Percentiles rank a stretch among this genome's conserved stretches.
phyloP scores from a whole-genome alignment of 371 early-diverging fungal species.

The Phascolomyces articulosus region DNA sequence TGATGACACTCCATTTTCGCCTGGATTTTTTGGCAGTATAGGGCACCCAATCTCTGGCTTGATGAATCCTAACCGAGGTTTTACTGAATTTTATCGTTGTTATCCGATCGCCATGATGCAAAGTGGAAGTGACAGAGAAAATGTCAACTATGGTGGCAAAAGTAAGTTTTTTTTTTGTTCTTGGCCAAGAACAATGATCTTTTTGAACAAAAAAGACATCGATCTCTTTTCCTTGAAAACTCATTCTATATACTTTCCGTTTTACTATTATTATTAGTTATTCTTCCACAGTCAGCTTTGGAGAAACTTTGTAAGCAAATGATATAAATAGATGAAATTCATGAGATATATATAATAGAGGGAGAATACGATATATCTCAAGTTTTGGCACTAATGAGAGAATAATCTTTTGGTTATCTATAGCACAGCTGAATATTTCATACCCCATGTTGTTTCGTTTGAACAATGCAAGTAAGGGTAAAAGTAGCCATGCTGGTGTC shows the following conservation, averaged over 20 bases:
- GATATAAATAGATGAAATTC: background rate
- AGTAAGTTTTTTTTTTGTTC: conserved; percentile 66
- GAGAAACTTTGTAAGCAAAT: conserved; percentile 73
- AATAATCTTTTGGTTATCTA: background rate
- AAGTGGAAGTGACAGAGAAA: conserved; percentile 70
- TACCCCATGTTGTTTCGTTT: conserved; percentile 95
- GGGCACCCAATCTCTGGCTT: conserved; percentile 31
- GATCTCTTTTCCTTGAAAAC: no score
- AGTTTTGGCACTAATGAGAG: no score
- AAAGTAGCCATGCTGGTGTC: conserved; percentile 94
- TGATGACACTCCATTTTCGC: conserved; percentile 39
- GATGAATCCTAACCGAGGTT: conserved; percentile 50
- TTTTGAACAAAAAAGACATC: no score
- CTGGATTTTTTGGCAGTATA: conserved; percentile 28
- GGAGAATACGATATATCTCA: no score
- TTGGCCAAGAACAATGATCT: no score
- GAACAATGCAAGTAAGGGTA: conserved; percentile 52
- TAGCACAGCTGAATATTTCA: conserved; percentile 84
- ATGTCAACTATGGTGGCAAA: conserved; percentile 84
- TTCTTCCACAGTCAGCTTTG: conserved; percentile 90
- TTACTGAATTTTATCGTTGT: conserved; percentile 73
- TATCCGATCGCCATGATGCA: conserved; percentile 86
- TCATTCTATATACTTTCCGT: no score
- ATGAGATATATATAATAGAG: no score
- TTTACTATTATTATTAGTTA: conserved; percentile 64